Base-by-base conservation (phyloP, 495 filamentous ascomycete genomes). In the Viridothelium virens region DNA sequence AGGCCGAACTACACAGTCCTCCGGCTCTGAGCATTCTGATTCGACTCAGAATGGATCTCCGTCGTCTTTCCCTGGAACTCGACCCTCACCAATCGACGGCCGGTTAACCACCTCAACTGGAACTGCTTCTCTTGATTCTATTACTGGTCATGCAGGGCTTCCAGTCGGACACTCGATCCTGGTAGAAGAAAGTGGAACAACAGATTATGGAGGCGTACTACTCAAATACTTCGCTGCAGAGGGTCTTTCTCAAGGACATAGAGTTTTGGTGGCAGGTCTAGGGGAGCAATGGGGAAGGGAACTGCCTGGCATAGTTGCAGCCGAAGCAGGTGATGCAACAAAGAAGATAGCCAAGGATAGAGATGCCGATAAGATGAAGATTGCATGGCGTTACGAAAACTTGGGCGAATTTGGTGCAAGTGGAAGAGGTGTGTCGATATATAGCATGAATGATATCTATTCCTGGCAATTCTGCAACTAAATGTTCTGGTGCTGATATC, bases 311-410 rank as follows among this genome's bases (percentile, higher is more conserved):
- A 68, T 94, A 18, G 82, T 85, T 38, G 77, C 76, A 14, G 81
- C 78, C 14, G 70, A 75, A 9, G 72, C 46, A 75, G 78, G 48
- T 74, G 68, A 65, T 56, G 48, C 10, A 16, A 56, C 37, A 72
- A 68, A 38, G 67, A 67, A 38, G 69, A 71, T 12, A 2, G 11
- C n/a, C 2, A 14, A 34, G 7, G 5, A 56, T 11, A 56, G 39
- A 38, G 65, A 65, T 11, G 39, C 62, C 9, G 91, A 95, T 65
- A 88, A 85, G 75, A 98, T 98, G 94, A 97, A 96, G 79, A 98
- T 98, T 76, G 94, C 94, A 10, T 98, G 94, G 94, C 80, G 94
- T 75, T 98, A 98, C 78, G 92, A 97, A 74, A 84, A 87, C 25
- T 74, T 97, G 68, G 89, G 91, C 33, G 86, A 89, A 64, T 82